Percentiles rank a stretch among this genome's conserved stretches.
Conservation (phyloP, 2,329 filamentous ascomycete genomes). For the Stagonosporopsis tanaceti region DNA sequence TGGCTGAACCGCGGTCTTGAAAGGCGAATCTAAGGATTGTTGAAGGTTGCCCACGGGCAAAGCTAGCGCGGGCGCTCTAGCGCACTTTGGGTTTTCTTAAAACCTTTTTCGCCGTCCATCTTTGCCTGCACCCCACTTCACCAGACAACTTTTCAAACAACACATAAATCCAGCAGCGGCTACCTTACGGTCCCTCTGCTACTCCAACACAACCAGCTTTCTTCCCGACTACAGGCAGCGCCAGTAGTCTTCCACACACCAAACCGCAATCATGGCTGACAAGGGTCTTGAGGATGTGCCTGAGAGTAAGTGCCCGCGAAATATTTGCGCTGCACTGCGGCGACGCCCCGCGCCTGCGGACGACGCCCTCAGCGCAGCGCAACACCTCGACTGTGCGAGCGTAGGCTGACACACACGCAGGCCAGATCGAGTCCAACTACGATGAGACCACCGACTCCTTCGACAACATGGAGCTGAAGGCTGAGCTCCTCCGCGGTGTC, state of each 20-base stretch:
- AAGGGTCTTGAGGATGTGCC: conserved; percentile 98
- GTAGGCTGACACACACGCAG: conserved; percentile 59
- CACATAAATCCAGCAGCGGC: conserved; percentile 27
- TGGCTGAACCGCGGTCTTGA: conserved; percentile 3
- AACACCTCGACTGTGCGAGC: conserved; percentile 8
- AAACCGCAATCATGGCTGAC: conserved; percentile 93
- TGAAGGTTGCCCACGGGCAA: conserved; percentile 10
- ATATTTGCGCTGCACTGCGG: conserved; percentile 14
- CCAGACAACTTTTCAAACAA: conserved; percentile 38
- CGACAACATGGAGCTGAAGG: conserved; percentile 96
- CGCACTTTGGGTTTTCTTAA: conserved; percentile 27
- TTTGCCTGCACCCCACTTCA: conserved; percentile 32
- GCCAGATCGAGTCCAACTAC: conserved; percentile 99
- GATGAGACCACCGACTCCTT: conserved; percentile 99
- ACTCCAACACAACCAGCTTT: conserved; percentile 48
- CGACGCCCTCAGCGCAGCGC: conserved; percentile 8
- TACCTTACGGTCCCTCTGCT: conserved; percentile 21
- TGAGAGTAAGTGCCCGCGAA: conserved; percentile 74
- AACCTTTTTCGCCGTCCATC: conserved; percentile 32
- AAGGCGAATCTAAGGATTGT: conserved; percentile 13
- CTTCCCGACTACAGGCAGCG: conserved; percentile 24
- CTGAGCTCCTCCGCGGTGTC: conserved; percentile 97
- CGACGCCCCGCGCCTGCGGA: background rate
- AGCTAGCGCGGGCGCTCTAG: conserved; percentile 17
- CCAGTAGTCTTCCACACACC: conserved; percentile 44